Conservation (phyloP, 345 rosid species). For the Turritis glabra region DNA sequence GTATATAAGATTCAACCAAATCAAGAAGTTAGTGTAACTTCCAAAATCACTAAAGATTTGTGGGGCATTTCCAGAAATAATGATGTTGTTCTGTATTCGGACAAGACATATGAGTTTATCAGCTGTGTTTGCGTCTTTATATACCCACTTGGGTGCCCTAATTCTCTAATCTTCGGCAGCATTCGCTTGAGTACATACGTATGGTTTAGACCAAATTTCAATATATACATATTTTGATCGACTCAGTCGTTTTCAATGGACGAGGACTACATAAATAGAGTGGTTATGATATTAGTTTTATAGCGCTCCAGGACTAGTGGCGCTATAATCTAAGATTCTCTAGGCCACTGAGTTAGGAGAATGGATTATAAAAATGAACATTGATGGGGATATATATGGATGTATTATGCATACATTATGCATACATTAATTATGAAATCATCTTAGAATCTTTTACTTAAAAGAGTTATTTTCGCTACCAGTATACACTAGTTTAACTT, state of each 20-base stretch:
- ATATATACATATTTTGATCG: background rate
- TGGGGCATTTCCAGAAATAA: constrained; percentile 23
- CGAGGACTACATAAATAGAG: constrained; percentile 4
- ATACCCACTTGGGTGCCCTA: constrained; percentile 25
- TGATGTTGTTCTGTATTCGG: constrained; percentile 16
- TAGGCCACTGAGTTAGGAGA: too few relatives aligned
- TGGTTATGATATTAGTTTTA: too few relatives aligned
- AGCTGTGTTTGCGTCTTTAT: constrained; percentile 13
- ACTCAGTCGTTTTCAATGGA: constrained; percentile 7
- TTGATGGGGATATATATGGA: too few relatives aligned
- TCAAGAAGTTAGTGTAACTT: constrained; percentile 23
- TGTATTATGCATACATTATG: too few relatives aligned
- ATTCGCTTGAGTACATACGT: background rate
- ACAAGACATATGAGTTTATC: constrained; percentile 23
- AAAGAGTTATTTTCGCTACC: background rate
- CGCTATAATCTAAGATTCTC: too few relatives aligned
- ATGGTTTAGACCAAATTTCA: background rate
- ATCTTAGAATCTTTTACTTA: background rate
- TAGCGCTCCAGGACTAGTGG: too few relatives aligned
- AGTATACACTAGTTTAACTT: background rate
- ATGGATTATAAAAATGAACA: too few relatives aligned
- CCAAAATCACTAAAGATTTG: constrained; percentile 24
- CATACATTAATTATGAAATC: background rate
- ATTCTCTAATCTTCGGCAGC: background rate
- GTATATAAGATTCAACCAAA: constrained; percentile 14